phyloP scores from a whole-genome alignment of 2,329 filamentous ascomycete species.

The Drechslerella dactyloides region DNA sequence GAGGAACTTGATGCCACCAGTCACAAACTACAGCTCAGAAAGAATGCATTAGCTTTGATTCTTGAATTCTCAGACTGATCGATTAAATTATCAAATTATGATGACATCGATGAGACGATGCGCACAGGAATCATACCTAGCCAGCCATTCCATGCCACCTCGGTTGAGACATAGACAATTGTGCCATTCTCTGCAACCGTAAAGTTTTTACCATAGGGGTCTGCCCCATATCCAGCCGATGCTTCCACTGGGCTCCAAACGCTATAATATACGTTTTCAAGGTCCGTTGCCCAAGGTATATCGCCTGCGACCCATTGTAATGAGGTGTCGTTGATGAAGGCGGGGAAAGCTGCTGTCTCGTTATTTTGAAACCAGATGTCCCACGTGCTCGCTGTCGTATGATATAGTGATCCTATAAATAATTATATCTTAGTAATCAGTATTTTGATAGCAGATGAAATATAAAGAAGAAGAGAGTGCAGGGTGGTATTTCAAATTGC shows the following conservation, averaged over 20 bases:
- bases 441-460: too few relatives aligned
- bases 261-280: constrained; percentile 29
- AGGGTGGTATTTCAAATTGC: too few relatives aligned
- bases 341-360: constrained; percentile 18
- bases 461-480: too few relatives aligned
- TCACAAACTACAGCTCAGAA: constrained; percentile 24
- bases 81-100: neutral
- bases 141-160: constrained; percentile 43
- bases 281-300: constrained; percentile 33
- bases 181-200: constrained; percentile 19
- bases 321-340: constrained; percentile 36
- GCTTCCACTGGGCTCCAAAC: constrained; percentile 39
- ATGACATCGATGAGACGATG: too few relatives aligned
- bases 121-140: constrained; percentile 21
- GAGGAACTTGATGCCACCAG: constrained; percentile 46
- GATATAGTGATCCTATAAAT: constrained; percentile 27
- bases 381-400: constrained; percentile 31
- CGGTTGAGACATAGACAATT: constrained; percentile 34
- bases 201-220: constrained; percentile 37
- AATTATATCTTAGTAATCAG: neutral
- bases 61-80: neutral
- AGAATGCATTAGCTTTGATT: neutral
- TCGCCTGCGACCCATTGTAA: constrained; percentile 45
- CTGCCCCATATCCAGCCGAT: constrained; percentile 25
- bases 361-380: constrained; percentile 40